phyloP scores from a whole-genome alignment of 2,329 filamentous ascomycete genomes.

The Colletotrichum navitas region DNA sequence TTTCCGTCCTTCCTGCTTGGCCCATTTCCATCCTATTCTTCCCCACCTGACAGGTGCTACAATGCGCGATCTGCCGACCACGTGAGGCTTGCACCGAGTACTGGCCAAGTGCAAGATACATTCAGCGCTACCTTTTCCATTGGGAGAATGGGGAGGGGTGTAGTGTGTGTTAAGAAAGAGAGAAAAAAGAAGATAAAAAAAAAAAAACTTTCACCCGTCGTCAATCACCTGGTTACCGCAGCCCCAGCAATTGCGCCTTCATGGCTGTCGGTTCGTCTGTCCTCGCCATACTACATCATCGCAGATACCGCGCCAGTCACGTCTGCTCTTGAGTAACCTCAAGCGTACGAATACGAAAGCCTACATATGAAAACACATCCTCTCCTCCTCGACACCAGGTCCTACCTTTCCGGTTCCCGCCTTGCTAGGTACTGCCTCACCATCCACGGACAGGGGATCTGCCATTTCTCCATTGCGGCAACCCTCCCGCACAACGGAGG shows the following conservation, averaged over 20 bases:
- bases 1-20: background rate
- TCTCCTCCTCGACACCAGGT: too few species aligned
- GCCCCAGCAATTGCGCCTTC: background rate
- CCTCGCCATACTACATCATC: background rate
- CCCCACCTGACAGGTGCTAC: slow-evolving; percentile 18
- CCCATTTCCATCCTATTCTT: background rate
- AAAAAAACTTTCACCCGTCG: background rate
- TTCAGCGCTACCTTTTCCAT: background rate
- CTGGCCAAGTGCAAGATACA: background rate
- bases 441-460: background rate
- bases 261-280: background rate
- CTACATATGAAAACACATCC: background rate
- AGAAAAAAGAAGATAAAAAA: too few species aligned
- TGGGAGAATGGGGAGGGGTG: too few species aligned
- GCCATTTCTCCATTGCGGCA: background rate
- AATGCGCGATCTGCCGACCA: slow-evolving; percentile 43
- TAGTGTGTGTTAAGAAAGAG: too few species aligned
- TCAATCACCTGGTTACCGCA: too few species aligned
- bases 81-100: slow-evolving; percentile 32
- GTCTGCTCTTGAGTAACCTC: background rate
- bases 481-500: slow-evolving; percentile 10
- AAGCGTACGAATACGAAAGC: background rate
- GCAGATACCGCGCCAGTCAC: background rate
- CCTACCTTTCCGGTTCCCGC: background rate
- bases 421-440: background rate